Conservation (phyloP, 495 filamentous ascomycete species). For the Chaetomium fimeti region DNA sequence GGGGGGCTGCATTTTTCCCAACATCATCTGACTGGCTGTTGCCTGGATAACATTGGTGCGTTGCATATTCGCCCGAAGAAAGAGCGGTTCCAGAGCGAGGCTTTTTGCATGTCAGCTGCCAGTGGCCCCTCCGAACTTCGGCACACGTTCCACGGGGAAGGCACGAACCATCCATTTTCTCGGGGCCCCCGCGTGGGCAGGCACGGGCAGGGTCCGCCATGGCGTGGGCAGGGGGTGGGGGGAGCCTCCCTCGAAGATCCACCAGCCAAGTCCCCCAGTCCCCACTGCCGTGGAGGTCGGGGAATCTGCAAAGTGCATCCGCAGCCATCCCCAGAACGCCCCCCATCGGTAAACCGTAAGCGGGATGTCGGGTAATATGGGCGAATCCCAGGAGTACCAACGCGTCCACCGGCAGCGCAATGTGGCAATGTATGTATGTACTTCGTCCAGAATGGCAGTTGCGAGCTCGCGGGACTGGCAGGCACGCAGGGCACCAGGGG, state of each 20-base stretch:
- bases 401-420: background rate
- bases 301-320: slow-evolving; percentile 18
- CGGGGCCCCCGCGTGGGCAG: slow-evolving; percentile 9
- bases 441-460: no score
- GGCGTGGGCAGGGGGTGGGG: slow-evolving; percentile 7
- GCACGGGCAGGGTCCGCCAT: background rate
- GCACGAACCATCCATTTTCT: background rate
- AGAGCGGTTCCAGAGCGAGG: background rate
- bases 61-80: slow-evolving; percentile 1
- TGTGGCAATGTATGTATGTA: no score
- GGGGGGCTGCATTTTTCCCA: background rate
- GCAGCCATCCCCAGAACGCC: background rate
- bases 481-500: no score
- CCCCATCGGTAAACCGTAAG: background rate
- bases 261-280: background rate
- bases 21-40: slow-evolving; percentile 7
- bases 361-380: slow-evolving; percentile 6
- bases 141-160: background rate
- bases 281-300: slow-evolving; percentile 3
- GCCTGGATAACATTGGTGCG: background rate
- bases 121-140: slow-evolving; percentile 10
- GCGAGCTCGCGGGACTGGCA: background rate
- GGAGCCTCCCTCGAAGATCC: background rate
- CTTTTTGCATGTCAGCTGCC: slow-evolving; percentile 11
- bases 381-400: background rate